These are phyloP conservation scores for Chaetoceros muelleri DNA, from an alignment of 108 stramenopile genomes.

Conservation along the genomic window DNA sequence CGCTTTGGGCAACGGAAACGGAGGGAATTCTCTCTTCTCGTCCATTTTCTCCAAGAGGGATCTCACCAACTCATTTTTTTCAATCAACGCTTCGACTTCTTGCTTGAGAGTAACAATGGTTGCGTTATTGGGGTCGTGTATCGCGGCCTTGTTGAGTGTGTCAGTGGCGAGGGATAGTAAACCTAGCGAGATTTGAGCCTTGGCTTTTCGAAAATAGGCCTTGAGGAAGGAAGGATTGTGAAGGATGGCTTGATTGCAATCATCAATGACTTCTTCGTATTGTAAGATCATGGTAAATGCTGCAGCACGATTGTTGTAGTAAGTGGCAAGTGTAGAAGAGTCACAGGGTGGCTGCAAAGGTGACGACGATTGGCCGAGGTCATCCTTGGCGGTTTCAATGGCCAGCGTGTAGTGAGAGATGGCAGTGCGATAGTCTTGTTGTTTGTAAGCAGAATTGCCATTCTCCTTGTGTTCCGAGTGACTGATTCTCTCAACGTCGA, in stretches of 20 bases:
- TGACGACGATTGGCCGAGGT: neutral
- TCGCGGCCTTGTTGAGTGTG: neutral
- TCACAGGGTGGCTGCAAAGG: slow-evolving; percentile 5
- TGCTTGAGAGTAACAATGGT: neutral
- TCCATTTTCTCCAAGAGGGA: neutral
- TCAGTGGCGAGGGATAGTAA: neutral
- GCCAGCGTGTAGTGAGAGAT: slow-evolving; percentile 16
- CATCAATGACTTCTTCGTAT: slow-evolving; percentile 18
- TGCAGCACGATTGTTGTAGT: slow-evolving; percentile 40
- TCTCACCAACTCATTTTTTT: neutral
- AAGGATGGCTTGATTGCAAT: slow-evolving; percentile 25
- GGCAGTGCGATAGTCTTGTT: slow-evolving; percentile 13
- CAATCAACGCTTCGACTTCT: neutral
- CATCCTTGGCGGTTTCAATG: slow-evolving; percentile 8
- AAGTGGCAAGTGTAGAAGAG: slow-evolving; percentile 7
- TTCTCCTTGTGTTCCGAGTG: slow-evolving; percentile 11
- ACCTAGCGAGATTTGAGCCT: slow-evolving; percentile 27
- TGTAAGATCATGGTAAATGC: slow-evolving; percentile 26
- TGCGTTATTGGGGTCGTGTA: slow-evolving; percentile 1
- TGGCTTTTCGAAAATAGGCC: slow-evolving; percentile 31
- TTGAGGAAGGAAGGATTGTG: slow-evolving; percentile 29
- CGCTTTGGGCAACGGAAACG: neutral
- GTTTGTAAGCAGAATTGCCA: slow-evolving; percentile 18
- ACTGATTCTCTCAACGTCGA: too few species aligned
- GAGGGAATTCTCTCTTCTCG: neutral